A percentile compares a stretch with the other conserved stretches of the same genome.
phyloP scores from a whole-genome alignment of 2,329 filamentous ascomycete species.

The Coleophoma eucalyptorum region DNA sequence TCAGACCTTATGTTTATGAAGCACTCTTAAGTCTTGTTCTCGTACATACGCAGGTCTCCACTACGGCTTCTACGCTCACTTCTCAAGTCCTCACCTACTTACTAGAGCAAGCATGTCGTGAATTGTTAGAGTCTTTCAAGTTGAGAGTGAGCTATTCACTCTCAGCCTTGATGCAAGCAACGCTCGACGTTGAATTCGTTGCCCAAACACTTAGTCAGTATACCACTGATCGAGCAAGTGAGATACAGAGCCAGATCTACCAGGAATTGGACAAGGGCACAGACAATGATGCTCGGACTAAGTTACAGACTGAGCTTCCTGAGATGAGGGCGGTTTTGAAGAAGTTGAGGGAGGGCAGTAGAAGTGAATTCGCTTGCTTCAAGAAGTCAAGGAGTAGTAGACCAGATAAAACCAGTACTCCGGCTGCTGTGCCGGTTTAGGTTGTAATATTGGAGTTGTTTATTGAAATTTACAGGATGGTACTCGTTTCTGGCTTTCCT shows the following conservation, averaged over 20 bases:
- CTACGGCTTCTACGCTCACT: conserved; percentile 73
- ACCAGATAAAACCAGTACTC: conserved; percentile 3
- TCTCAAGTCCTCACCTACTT: conserved; percentile 80
- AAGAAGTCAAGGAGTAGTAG: conserved; percentile 42
- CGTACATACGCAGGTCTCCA: conserved; percentile 85
- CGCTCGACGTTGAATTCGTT: conserved; percentile 94
- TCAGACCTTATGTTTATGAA: conserved; percentile 86
- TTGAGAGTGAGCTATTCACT: conserved; percentile 66
- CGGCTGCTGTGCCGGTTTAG: no score
- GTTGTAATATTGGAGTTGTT: no score
- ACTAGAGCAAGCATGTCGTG: conserved; percentile 74
- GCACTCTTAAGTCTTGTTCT: conserved; percentile 81
- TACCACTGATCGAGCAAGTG: conserved; percentile 75
- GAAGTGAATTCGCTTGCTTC: conserved; percentile 86
- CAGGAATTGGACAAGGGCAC: conserved; percentile 85
- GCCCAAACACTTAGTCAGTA: conserved; percentile 90
- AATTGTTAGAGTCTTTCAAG: conserved; percentile 80
- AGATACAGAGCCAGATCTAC: conserved; percentile 87
- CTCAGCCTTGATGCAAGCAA: conserved; percentile 89
- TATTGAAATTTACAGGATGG: no score
- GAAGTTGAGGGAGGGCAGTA: conserved; percentile 73
- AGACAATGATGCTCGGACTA: conserved; percentile 76
- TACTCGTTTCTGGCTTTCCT: no score
- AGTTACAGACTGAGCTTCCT: conserved; percentile 80
- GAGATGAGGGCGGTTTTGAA: conserved; percentile 88